These are phyloP conservation scores for Penicillium bovifimosum DNA, from an alignment of 495 filamentous ascomycete genomes.

Conservation along the genomic window DNA sequence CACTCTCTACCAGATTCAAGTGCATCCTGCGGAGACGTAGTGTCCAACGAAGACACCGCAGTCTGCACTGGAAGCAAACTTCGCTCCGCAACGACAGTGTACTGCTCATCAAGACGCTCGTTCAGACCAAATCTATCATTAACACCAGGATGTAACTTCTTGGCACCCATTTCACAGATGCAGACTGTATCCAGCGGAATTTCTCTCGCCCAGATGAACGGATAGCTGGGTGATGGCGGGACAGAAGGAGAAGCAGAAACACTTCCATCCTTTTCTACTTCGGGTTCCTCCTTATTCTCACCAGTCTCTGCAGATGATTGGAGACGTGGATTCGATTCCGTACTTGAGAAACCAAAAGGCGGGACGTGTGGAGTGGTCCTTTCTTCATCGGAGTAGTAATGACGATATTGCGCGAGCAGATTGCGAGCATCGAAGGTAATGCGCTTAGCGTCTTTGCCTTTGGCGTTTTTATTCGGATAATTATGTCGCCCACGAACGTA, in stretches of 20 bases:
- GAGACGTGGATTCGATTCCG: too few relatives aligned
- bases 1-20: not conserved
- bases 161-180: slow-evolving; percentile 76
- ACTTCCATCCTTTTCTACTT: not conserved
- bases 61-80: slow-evolving; percentile 15
- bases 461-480: slow-evolving; percentile 16
- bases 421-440: slow-evolving; percentile 39
- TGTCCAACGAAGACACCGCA: too few relatives aligned
- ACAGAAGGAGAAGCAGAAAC: not conserved
- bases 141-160: slow-evolving; percentile 40
- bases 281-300: not conserved
- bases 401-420: slow-evolving; percentile 25
- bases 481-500: slow-evolving; percentile 52
- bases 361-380: slow-evolving; percentile 13
- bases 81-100: slow-evolving; percentile 36
- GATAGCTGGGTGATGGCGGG: slow-evolving; percentile 2
- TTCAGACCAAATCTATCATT: slow-evolving; percentile 23
- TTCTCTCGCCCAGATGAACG: slow-evolving; percentile 56
- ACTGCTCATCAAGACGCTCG: slow-evolving; percentile 38
- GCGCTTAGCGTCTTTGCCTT: slow-evolving; percentile 29
- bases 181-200: slow-evolving; percentile 57
- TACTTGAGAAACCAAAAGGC: not conserved
- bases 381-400: slow-evolving; percentile 31
- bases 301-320: not conserved
- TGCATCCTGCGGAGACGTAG: not conserved